Percentiles rank a stretch among this genome's conserved stretches.
Evolutionary conservation across 2,329 filamentous ascomycete species (phyloP).

Genomic region (Dichotomopilus funicola): DNA sequence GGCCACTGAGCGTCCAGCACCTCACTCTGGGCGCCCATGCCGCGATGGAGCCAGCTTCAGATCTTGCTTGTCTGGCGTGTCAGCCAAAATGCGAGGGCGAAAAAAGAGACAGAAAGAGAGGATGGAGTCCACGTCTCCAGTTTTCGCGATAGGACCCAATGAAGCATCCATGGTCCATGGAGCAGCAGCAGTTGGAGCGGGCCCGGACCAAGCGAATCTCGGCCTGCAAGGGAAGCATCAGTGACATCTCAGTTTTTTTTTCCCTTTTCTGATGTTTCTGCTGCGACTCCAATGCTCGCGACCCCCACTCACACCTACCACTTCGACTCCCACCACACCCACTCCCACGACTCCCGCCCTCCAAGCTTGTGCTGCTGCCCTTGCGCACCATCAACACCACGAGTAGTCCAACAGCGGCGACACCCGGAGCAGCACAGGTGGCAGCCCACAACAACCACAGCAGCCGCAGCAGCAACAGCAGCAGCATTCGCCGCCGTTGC

Average conservation of each 20-base stretch:
- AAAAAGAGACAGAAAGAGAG: too few relatives aligned
- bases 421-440: too few relatives aligned
- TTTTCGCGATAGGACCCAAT: conserved; percentile 5
- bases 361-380: conserved; percentile 1
- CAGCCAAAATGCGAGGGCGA: not conserved
- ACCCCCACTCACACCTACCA: conserved; percentile 14
- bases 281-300: conserved; percentile 10
- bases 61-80: conserved; percentile 4
- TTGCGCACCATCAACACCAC: conserved; percentile 24
- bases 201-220: conserved; percentile 13
- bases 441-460: too few relatives aligned
- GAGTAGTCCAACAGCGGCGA: too few relatives aligned
- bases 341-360: conserved; percentile 14
- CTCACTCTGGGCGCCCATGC: not conserved
- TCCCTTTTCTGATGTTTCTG: conserved; percentile 12
- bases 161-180: conserved; percentile 1
- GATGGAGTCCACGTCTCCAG: conserved; percentile 1
- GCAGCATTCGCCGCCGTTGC: too few relatives aligned
- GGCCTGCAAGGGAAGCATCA: conserved; percentile 4
- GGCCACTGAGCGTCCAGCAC: conserved; percentile 6
- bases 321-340: conserved; percentile 11
- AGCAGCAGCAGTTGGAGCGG: conserved; percentile 1
- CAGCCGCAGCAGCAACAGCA: too few relatives aligned
- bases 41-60: conserved; percentile 1
- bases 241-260: conserved; percentile 5